These are phyloP conservation scores for Ustilago nuda DNA, from an alignment of 1,284 basidiomycete genomes.

Conservation along the genomic window DNA sequence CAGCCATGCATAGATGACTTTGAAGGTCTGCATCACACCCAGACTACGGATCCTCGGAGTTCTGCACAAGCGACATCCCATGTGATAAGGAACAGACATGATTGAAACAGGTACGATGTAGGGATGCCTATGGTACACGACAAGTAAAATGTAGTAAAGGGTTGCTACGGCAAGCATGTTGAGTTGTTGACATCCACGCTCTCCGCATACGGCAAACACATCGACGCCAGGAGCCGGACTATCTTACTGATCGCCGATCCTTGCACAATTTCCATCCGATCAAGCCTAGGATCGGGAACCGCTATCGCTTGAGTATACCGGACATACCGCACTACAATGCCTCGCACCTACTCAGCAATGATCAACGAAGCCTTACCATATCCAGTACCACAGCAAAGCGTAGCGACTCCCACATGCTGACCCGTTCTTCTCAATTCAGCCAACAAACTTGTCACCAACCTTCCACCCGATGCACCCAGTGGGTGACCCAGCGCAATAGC, in stretches of 20 bases:
- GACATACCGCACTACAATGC: background rate
- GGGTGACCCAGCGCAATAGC: constrained; percentile 68
- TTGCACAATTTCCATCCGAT: background rate
- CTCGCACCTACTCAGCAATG: constrained; percentile 54
- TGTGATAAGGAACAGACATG: constrained; percentile 8
- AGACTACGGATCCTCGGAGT: constrained; percentile 20
- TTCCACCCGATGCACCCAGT: constrained; percentile 63
- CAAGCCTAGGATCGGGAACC: background rate
- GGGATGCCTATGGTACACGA: constrained; percentile 1
- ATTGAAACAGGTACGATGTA: background rate
- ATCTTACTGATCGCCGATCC: constrained; percentile 12
- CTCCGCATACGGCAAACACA: constrained; percentile 1
- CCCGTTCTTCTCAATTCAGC: constrained; percentile 62
- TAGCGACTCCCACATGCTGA: constrained; percentile 60
- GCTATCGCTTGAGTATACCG: too few relatives aligned
- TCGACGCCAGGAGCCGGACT: background rate
- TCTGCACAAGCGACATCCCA: constrained; percentile 7
- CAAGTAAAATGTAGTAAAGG: background rate
- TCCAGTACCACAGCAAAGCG: constrained; percentile 66
- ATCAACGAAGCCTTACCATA: constrained; percentile 64
- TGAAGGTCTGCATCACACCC: background rate
- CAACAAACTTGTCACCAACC: constrained; percentile 63
- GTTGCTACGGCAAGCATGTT: background rate
- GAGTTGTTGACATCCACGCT: background rate
- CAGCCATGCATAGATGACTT: background rate